Conservation (phyloP, 129 eudicot species). For the sunflower (Helianthus annuus) region DNA sequence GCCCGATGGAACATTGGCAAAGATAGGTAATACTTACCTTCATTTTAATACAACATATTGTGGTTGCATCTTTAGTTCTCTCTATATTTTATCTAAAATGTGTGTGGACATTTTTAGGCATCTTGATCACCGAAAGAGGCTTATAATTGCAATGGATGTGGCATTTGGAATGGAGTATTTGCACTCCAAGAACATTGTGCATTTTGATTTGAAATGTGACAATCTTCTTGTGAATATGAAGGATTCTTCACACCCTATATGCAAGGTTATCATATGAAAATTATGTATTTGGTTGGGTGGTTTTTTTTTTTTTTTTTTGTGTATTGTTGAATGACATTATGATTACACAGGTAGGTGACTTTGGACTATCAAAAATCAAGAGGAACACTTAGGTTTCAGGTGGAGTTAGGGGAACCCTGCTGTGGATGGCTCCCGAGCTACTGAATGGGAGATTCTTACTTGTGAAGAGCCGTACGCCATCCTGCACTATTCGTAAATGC, state of each 20-base stretch:
- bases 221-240: slow-evolving; percentile 61
- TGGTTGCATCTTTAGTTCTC: too few species aligned
- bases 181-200: slow-evolving; percentile 74
- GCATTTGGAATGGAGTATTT: slow-evolving; percentile 84
- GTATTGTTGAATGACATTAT: not conserved
- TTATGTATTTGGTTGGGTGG: not conserved
- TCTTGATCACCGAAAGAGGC: slow-evolving; percentile 59
- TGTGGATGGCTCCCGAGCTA: slow-evolving; percentile 90
- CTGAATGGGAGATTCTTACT: too few species aligned
- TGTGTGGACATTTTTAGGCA: slow-evolving; percentile 31
- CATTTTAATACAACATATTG: not conserved
- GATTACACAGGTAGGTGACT: slow-evolving; percentile 56
- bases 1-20: slow-evolving; percentile 60
- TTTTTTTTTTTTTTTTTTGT: not conserved
- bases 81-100: not conserved
- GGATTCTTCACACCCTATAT: slow-evolving; percentile 74
- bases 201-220: slow-evolving; percentile 81
- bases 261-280: slow-evolving; percentile 51
- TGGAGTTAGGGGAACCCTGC: slow-evolving; percentile 78
- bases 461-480: too few species aligned
- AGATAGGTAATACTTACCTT: slow-evolving; percentile 45
- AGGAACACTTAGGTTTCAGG: slow-evolving; percentile 66
- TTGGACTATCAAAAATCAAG: slow-evolving; percentile 70
- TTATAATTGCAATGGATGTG: slow-evolving; percentile 73
- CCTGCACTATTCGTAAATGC: too few species aligned